Evolutionary conservation across 345 rosid species (phyloP), one percentile per base, ranked within the genome.

Genomic region (Firmiana major): DNA sequence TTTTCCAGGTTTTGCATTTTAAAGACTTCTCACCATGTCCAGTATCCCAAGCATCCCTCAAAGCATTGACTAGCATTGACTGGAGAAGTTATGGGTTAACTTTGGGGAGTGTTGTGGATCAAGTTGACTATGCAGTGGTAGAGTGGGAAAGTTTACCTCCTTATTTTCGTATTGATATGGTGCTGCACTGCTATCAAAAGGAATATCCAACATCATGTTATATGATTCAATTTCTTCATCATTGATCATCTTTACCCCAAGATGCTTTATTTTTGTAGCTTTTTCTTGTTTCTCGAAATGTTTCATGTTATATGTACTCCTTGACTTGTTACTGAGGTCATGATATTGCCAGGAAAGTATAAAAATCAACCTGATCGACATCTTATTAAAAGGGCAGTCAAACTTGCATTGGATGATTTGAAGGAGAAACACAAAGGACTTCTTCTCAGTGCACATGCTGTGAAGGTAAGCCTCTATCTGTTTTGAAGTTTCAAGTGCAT

Each of bases 51-150:
- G 71, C 87, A 79, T 82, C 86, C 74, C 80, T 89, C 65, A 88
- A 64, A 45, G 97, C 91, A 57, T 75, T 96, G 81, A 79, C 83
- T 75, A 83, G 88, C 84, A 75, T 91, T 64, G 91, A 92, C 77
- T 96, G 99, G 99, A 90, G 87, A 87, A 89, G 86, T 75, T 96
- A 93, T 69, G 99, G 97, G 77, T 83, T 96, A 88, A 78, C 75
- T 58, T 79, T 91, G 74, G 79, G 74, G 42, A 87, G 64, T 46
- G 82, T 83, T 75, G 80, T 53, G 49, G 91, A 91, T 67, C 86
- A 85, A 81, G 91, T 82, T 40, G 88, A 84, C 72, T 71, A 62
- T 72, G 79, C 82, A 71, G 76, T 81, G 36, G 83, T 93, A 7
- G 89, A 85, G 78, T 93, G 97, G 99, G 97, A 83, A 72, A 83